Conservation (phyloP, 2,329 filamentous ascomycete genomes). For the Coniochaeta prunicola region DNA sequence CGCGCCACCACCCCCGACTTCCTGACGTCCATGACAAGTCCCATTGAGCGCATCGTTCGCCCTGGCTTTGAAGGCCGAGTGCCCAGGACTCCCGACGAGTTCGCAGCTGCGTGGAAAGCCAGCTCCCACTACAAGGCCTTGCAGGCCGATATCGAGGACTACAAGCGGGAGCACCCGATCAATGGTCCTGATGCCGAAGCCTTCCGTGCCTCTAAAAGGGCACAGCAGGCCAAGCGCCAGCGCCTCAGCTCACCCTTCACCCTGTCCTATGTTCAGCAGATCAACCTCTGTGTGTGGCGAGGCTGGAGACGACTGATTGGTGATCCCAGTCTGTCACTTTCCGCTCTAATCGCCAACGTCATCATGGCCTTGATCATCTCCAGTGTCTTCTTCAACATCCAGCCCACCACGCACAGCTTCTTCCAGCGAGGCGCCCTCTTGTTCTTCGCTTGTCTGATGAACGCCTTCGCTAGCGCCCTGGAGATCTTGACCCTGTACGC, state of each 20-base stretch:
- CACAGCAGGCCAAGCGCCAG: constrained; percentile 48
- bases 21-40: constrained; percentile 61
- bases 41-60: constrained; percentile 47
- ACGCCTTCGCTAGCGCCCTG: constrained; percentile 72
- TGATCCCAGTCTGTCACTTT: constrained; percentile 68
- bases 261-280: constrained; percentile 67
- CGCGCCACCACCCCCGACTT: constrained; percentile 67
- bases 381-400: constrained; percentile 74
- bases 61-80: constrained; percentile 48
- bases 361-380: constrained; percentile 70
- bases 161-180: constrained; percentile 45
- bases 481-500: constrained; percentile 83
- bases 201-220: constrained; percentile 47
- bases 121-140: constrained; percentile 43
- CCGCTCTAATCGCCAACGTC: constrained; percentile 63
- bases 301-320: constrained; percentile 70
- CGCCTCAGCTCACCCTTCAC: constrained; percentile 75
- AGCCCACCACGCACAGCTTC: constrained; percentile 60
- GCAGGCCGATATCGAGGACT: constrained; percentile 47
- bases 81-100: constrained; percentile 55
- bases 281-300: constrained; percentile 72
- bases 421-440: constrained; percentile 72
- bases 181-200: constrained; percentile 47
- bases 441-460: constrained; percentile 84
- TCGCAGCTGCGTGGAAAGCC: constrained; percentile 50